Conservation (phyloP, 768 basidiomycete genomes). For the Coprinopsis marcescibilis region DNA sequence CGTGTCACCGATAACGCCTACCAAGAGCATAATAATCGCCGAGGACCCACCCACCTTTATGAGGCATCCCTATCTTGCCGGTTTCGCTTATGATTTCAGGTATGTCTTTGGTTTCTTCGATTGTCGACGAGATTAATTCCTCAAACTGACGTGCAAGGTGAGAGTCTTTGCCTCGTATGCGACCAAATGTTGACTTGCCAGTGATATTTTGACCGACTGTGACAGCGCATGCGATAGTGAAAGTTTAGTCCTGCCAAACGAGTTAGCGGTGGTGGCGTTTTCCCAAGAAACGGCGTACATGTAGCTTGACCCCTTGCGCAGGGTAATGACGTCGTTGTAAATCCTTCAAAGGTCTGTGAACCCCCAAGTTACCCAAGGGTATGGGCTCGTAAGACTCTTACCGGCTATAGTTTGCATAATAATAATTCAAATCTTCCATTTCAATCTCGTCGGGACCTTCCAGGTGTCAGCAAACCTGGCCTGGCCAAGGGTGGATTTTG, state of each 20-base stretch:
- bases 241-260: conserved; percentile 77
- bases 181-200: conserved; percentile 39
- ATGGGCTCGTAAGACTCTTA: conserved; percentile 28
- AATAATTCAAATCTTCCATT: conserved; percentile 96
- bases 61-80: conserved; percentile 88
- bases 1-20: conserved; percentile 11
- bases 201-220: conserved; percentile 95
- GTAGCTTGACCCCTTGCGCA: conserved; percentile 90
- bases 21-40: conserved; percentile 6
- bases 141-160: conserved; percentile 57
- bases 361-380: not conserved
- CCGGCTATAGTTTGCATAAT: conserved; percentile 96
- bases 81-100: conserved; percentile 91
- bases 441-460: conserved; percentile 85
- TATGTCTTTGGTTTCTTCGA: conserved; percentile 95
- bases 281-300: conserved; percentile 53
- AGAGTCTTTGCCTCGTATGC: not conserved
- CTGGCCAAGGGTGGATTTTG: not conserved
- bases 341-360: conserved; percentile 43
- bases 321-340: conserved; percentile 95
- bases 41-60: conserved; percentile 50
- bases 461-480: conserved; percentile 5
- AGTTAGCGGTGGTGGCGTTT: conserved; percentile 8
- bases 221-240: conserved; percentile 92
- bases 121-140: conserved; percentile 85